These are phyloP conservation scores for Metschnikowia peoriensis DNA, from an alignment of 805 yeast genomes.

Conservation along the genomic window DNA sequence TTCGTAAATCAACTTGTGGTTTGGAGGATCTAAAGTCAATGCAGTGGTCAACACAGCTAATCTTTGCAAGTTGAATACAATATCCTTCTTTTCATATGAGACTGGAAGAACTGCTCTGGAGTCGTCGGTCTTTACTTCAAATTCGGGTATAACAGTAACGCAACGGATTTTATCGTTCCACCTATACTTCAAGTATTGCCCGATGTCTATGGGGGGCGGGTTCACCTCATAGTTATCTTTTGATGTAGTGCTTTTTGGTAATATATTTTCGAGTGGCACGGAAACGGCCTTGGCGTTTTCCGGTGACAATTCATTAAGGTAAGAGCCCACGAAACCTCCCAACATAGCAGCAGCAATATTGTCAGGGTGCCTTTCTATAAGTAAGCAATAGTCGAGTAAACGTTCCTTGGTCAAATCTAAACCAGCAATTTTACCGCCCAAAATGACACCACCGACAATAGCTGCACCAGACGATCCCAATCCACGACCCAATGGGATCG, in stretches of 20 bases:
- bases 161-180: slow-evolving; percentile 85
- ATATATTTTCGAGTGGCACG: slow-evolving; percentile 80
- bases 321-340: slow-evolving; percentile 98
- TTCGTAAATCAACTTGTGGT: slow-evolving; percentile 78
- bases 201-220: slow-evolving; percentile 77
- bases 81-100: slow-evolving; percentile 73
- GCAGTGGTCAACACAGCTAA: slow-evolving; percentile 91
- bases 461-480: slow-evolving; percentile 98
- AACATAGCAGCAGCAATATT: slow-evolving; percentile 98
- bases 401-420: slow-evolving; percentile 73
- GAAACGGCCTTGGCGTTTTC: slow-evolving; percentile 73
- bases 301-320: slow-evolving; percentile 73
- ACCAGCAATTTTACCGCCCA: slow-evolving; percentile 82
- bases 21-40: slow-evolving; percentile 79
- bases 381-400: slow-evolving; percentile 88
- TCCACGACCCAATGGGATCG: slow-evolving; percentile 96
- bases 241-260: slow-evolving; percentile 70
- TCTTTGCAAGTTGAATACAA: slow-evolving; percentile 91
- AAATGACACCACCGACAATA: slow-evolving; percentile 91
- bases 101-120: slow-evolving; percentile 87
- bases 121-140: slow-evolving; percentile 90
- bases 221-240: slow-evolving; percentile 41
- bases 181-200: slow-evolving; percentile 81
- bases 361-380: slow-evolving; percentile 98
- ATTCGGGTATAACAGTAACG: slow-evolving; percentile 87